Base-by-base conservation (phyloP, 805 yeast genomes). In the Danielia reshetovae region DNA sequence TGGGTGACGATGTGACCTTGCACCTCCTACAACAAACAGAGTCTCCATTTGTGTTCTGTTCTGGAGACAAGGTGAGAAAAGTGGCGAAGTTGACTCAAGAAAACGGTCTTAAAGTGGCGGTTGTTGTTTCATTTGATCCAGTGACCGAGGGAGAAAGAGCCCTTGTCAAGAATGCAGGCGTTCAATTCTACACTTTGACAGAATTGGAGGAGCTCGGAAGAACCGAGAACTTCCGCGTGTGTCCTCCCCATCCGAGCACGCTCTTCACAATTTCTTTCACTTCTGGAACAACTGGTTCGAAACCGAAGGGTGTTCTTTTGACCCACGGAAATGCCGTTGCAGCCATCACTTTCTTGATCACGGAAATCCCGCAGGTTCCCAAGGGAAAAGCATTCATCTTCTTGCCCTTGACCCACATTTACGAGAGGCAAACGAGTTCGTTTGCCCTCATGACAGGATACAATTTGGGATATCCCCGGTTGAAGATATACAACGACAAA, bases 231-330 rank as follows among this genome's bases (percentile, higher is more conserved):
- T 55, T 39, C 49, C 55, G 26, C 2, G 53, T 49, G 24, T 38
- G 53, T 18, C 74, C 75, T 9, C 83, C 86, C 17, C 60, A 55
- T 1, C 73, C 79, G 1, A 70, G 74, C 11, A 52, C 60, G 3
- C 26, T 49, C 8, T 77, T 75, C 52, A 79, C 88, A 12, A 73
- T 82, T 30, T 75, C 81, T 6, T 82, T 19, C 9, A 19, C 89
- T 2, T 78, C 85, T 0, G 89, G 89, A 21, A 81, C 89, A 2
- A 81, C 88, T 1, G 87, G 87, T 12, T 57, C 70, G 12, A 43
- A 44, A 23, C 89, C 89, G 30, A 81, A 82, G 57, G 89, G 89
- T 34, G 88, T 78, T 12, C 74, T 71, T 15, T 49, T 70, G 32
- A 62, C 74, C 7, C 86, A 81, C 32, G 59, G 60, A 8, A 71